These are phyloP conservation scores for Skeletonema costatum DNA, from an alignment of 108 stramenopile species.

Conservation along the genomic window DNA sequence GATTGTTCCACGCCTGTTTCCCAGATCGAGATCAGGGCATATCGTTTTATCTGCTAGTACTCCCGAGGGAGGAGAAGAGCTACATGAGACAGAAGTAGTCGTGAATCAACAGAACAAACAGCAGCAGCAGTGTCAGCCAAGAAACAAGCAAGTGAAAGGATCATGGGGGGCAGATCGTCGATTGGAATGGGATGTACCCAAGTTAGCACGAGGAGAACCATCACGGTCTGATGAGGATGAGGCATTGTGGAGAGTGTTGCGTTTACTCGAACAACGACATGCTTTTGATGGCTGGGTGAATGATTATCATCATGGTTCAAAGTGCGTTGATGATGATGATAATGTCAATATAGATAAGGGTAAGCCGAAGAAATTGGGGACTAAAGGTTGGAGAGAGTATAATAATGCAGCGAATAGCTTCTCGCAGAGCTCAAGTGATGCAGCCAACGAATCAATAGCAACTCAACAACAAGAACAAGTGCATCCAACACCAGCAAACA, in stretches of 20 bases:
- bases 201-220: constrained; percentile 4
- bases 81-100: background rate
- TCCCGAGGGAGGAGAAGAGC: background rate
- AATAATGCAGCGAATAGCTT: background rate
- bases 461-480: background rate
- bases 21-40: background rate
- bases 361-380: background rate
- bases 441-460: background rate
- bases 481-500: background rate
- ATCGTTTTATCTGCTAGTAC: background rate
- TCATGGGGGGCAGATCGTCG: constrained; percentile 11
- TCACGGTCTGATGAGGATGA: constrained; percentile 5
- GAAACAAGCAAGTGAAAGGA: constrained; percentile 5
- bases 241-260: constrained; percentile 9
- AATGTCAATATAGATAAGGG: background rate
- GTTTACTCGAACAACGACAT: constrained; percentile 1
- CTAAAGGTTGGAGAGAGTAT: background rate
- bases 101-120: background rate
- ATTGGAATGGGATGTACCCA: constrained; percentile 9
- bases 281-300: constrained; percentile 10
- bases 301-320: background rate
- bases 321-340: background rate
- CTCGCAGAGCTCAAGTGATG: background rate
- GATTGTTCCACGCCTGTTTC: background rate
- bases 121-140: background rate